Conservation (phyloP, 1,284 basidiomycete species). For the Dichomitus squalens region DNA sequence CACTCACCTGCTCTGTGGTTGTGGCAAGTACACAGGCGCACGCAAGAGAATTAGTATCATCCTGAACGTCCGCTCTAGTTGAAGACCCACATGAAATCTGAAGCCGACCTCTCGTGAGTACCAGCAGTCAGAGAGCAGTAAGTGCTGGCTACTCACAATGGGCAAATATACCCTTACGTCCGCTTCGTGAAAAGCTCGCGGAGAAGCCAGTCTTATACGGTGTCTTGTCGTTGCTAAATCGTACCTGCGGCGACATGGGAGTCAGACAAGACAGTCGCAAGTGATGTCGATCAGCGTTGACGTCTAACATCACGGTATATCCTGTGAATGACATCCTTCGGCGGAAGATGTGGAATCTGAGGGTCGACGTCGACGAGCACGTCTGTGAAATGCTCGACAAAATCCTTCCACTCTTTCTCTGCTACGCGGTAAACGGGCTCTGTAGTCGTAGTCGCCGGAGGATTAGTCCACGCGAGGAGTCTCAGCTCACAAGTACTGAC, state of each 20-base stretch:
- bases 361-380: constrained; percentile 71
- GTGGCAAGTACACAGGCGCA: background rate
- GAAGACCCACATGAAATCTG: constrained; percentile 44
- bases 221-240: constrained; percentile 94
- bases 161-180: constrained; percentile 79
- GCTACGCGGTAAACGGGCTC: constrained; percentile 83
- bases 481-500: constrained; percentile 38
- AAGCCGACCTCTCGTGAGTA: background rate
- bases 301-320: constrained; percentile 78
- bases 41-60: background rate
- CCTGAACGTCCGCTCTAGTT: no score
- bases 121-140: background rate
- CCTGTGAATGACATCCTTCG: constrained; percentile 85
- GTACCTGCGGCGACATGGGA: constrained; percentile 51
- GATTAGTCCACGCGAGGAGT: background rate
- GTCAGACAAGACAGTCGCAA: background rate
- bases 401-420: constrained; percentile 87
- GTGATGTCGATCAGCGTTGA: background rate
- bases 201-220: constrained; percentile 87
- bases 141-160: constrained; percentile 54
- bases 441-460: constrained; percentile 34
- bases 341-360: constrained; percentile 82
- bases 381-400: constrained; percentile 72
- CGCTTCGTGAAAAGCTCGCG: constrained; percentile 78
- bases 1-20: constrained; percentile 20